phyloP scores from a whole-genome alignment of 305 asterid species.

The Solanum hybrid region DNA sequence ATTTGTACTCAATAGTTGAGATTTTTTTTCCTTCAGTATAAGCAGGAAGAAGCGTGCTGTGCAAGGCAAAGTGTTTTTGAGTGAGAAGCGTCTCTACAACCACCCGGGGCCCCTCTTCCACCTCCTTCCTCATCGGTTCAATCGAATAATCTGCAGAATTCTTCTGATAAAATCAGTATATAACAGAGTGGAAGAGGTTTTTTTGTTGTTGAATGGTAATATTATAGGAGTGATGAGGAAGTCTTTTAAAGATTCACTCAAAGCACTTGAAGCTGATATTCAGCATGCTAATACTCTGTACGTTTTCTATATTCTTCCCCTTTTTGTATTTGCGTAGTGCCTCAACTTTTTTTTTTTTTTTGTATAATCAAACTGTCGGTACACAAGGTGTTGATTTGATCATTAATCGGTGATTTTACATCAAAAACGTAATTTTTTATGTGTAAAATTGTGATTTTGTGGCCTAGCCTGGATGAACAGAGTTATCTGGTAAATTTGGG shows the following conservation, averaged over 20 bases:
- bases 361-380: neutral
- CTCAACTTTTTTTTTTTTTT: no score
- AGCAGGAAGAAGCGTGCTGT: neutral
- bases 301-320: neutral
- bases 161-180: neutral
- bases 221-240: slow-evolving; percentile 44
- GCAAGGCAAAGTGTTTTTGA: neutral
- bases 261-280: slow-evolving; percentile 94
- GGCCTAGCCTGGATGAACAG: no score
- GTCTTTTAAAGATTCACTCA: slow-evolving; percentile 84
- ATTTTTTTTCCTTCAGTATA: neutral
- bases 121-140: neutral
- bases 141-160: neutral
- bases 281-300: slow-evolving; percentile 92
- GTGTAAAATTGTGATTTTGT: neutral
- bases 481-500: neutral
- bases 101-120: no score
- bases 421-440: neutral
- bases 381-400: neutral
- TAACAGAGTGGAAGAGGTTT: neutral
- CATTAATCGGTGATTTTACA: neutral
- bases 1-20: neutral
- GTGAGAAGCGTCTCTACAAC: neutral
- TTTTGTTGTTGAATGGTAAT: slow-evolving; percentile 40
- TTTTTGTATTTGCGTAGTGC: neutral